These are phyloP conservation scores for Cetradonia linearis DNA, from an alignment of 495 filamentous ascomycete genomes.

Conservation along the genomic window DNA sequence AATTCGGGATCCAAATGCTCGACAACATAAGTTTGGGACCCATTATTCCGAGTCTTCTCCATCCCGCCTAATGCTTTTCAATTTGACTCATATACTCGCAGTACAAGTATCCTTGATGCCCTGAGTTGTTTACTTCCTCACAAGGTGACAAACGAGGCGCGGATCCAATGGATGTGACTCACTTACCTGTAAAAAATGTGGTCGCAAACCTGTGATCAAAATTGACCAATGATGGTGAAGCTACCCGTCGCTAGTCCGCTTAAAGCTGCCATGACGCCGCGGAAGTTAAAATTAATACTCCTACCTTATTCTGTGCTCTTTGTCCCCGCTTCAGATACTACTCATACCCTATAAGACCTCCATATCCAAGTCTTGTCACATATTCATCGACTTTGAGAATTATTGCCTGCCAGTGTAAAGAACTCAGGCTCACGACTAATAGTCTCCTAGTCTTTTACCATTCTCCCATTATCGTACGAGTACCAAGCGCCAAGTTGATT, in stretches of 20 bases:
- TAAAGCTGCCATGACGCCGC: slow-evolving; percentile 10
- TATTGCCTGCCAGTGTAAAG: not conserved
- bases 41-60: not conserved
- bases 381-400: no score
- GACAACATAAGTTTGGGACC: slow-evolving; percentile 66
- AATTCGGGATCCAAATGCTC: slow-evolving; percentile 91
- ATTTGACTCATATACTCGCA: not conserved
- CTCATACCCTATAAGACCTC: not conserved
- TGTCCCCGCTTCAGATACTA: slow-evolving; percentile 16
- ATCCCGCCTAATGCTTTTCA: not conserved
- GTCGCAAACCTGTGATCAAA: not conserved
- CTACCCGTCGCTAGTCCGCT: not conserved
- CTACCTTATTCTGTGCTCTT: no score
- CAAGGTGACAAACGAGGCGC: not conserved
- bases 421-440: no score
- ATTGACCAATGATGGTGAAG: not conserved
- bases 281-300: no score
- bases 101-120: no score
- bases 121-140: not conserved
- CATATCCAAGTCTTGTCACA: not conserved
- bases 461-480: not conserved
- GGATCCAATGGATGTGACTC: not conserved
- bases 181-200: not conserved
- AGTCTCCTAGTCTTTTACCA: not conserved
- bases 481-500: not conserved